Conservation (phyloP, 169 alveolate species). For the Plasmodium reichenowi region DNA sequence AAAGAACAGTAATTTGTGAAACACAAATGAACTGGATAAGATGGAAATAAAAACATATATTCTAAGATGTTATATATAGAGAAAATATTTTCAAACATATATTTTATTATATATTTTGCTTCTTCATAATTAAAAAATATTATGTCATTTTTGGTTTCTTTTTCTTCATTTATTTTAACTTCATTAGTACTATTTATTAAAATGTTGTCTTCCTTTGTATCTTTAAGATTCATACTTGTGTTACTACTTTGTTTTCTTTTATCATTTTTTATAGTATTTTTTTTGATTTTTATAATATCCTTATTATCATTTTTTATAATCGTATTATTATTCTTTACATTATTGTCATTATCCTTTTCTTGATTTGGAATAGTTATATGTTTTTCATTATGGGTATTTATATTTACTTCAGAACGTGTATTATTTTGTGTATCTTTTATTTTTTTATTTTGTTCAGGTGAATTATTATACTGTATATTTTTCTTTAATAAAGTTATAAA, state of each 20-base stretch:
- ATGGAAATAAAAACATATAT: conserved; percentile 58
- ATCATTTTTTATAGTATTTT: neutral
- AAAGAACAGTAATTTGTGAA: conserved; percentile 1
- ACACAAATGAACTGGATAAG: conserved; percentile 25
- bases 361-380: neutral
- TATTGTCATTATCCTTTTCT: neutral
- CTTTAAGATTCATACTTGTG: neutral
- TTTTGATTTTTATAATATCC: neutral
- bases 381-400: neutral
- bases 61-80: conserved; percentile 56
- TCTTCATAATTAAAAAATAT: conserved; percentile 29
- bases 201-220: neutral
- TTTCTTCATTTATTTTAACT: neutral
- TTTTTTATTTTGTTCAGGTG: neutral
- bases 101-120: conserved; percentile 67
- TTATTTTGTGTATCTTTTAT: neutral
- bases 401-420: neutral
- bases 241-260: neutral
- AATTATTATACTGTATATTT: conserved; percentile 12
- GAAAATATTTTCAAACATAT: conserved; percentile 43
- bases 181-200: neutral
- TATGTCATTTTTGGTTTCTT: neutral
- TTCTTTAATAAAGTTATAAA: conserved; percentile 35
- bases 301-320: neutral
- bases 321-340: neutral